Evolutionary conservation across 2,329 filamentous ascomycete species (phyloP), one percentile per base, ranked within the genome.

Genomic region (Gnomoniopsis smithogilvyi): DNA sequence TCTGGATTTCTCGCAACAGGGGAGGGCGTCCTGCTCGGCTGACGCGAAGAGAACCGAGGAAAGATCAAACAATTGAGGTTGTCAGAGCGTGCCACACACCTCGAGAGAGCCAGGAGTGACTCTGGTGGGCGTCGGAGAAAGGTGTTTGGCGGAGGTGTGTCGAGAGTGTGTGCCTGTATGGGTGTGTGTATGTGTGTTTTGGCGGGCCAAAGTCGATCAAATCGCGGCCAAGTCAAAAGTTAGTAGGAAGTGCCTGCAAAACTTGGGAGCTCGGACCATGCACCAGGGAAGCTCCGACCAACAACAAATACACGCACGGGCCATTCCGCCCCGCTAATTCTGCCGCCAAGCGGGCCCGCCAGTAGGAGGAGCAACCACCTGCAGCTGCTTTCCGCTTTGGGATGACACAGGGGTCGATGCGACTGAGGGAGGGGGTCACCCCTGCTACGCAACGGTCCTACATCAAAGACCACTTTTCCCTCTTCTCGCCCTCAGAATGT

Each of bases 301-400:
- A 70, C 69, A 71, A 67, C 67, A 67, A 70, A 64, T 62, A 67
- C 64, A 57, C 51, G 63, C 65, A 66, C 63, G 56, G 64, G 46
- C 66, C 63, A 22, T 26, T 10, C 21, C 14, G 60, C 56, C 62
- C 56, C 64, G 62, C 62, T 58, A 57, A 45, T 56, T 57, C 30
- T 54, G 52, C 33, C 26, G 26, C 26, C 26, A 30, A 30, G 26
- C 8, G 26, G 30, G 43, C 43, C 52, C 43, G 47, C 55, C 48
- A 41, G 62, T 62, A 62, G 60, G 56, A 59, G 47, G 47, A 47
- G 60, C 60, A 62, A 62, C 60, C 56, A 17, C 19, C 53, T 30
- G 24, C 30, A 52, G 55, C 49, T 49, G 49, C 33, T 30, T 41
- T 24, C 55, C 55, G 11, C 15, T 53, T 53, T 47, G 12, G 55